Evolutionary conservation across 805 yeast species (phyloP).

Genomic region (Starmera amethionina): DNA sequence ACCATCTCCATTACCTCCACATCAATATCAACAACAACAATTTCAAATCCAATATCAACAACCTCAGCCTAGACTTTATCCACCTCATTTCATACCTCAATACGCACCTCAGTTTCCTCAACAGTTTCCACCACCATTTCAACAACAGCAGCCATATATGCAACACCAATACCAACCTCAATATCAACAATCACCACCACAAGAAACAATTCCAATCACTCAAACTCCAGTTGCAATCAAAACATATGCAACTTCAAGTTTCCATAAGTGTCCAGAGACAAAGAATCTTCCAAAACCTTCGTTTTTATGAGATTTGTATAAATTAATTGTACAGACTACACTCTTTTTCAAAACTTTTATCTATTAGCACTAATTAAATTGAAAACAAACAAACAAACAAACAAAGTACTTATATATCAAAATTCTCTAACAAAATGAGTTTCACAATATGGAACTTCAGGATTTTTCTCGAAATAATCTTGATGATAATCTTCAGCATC

Average conservation of each 20-base stretch:
- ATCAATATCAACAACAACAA: not conserved
- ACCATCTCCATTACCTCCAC: not conserved
- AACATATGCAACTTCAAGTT: slow-evolving; percentile 7
- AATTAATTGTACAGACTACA: not conserved
- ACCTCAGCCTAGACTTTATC: not conserved
- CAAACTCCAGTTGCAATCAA: too few relatives aligned
- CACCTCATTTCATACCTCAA: not conserved
- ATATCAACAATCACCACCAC: not conserved
- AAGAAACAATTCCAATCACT: too few relatives aligned
- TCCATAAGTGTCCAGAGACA: slow-evolving; percentile 6
- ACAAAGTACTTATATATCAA: too few relatives aligned
- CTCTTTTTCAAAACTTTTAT: not conserved
- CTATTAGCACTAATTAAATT: too few relatives aligned
- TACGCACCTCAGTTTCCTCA: too few relatives aligned
- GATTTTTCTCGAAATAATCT: slow-evolving; percentile 66
- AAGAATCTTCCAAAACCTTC: slow-evolving; percentile 9
- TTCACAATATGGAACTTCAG: slow-evolving; percentile 84
- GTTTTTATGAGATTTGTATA: slow-evolving; percentile 4
- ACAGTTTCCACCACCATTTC: too few relatives aligned
- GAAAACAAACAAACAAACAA: too few relatives aligned
- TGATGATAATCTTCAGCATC: slow-evolving; percentile 98
- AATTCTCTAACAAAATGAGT: slow-evolving; percentile 71
- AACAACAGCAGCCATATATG: too few relatives aligned
- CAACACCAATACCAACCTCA: not conserved
- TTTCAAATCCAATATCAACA: not conserved